A percentile compares a stretch with the other conserved stretches of the same genome.
phyloP scores from a whole-genome alignment of 352 stramenopile species.

The Phytophthora meadii region DNA sequence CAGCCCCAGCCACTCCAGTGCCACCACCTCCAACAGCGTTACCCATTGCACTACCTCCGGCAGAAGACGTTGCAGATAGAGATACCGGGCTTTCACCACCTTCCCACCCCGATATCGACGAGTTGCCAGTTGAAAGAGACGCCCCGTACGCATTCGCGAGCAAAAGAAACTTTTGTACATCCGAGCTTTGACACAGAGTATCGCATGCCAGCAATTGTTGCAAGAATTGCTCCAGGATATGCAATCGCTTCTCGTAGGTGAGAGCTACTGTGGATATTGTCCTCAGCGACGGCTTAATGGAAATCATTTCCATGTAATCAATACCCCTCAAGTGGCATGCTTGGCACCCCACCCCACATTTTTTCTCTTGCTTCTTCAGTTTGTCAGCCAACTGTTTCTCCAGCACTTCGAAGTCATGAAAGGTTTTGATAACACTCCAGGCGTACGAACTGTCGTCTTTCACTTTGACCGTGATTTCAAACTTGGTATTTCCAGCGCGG shows the following conservation, averaged over 20 bases:
- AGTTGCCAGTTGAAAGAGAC: conserved; percentile 7
- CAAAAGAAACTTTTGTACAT: conserved; percentile 77
- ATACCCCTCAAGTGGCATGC: conserved; percentile 71
- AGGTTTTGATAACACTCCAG: conserved; percentile 77
- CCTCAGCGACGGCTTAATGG: conserved; percentile 57
- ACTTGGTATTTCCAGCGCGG: conserved; percentile 38
- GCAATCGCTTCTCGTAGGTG: conserved; percentile 70
- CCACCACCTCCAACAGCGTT: conserved; percentile 16
- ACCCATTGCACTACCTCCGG: conserved; percentile 9
- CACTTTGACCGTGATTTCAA: conserved; percentile 70
- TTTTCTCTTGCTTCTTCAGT: conserved; percentile 77
- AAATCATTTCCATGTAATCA: conserved; percentile 69
- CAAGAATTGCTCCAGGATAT: conserved; percentile 73
- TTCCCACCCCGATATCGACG: conserved; percentile 29
- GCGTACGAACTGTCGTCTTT: conserved; percentile 61
- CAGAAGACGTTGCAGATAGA: conserved; percentile 15
- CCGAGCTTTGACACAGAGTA: conserved; percentile 77
- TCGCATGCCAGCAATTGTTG: conserved; percentile 75
- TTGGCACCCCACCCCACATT: conserved; percentile 47
- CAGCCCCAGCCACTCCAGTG: conserved; percentile 4
- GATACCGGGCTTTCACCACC: conserved; percentile 19
- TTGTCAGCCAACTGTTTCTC: conserved; percentile 76
- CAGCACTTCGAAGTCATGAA: conserved; percentile 72
- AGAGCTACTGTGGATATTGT: conserved; percentile 43
- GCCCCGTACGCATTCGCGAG: conserved; percentile 43